Base-by-base conservation (phyloP, 2,329 filamentous ascomycete genomes). In the Epichloe festucae region DNA sequence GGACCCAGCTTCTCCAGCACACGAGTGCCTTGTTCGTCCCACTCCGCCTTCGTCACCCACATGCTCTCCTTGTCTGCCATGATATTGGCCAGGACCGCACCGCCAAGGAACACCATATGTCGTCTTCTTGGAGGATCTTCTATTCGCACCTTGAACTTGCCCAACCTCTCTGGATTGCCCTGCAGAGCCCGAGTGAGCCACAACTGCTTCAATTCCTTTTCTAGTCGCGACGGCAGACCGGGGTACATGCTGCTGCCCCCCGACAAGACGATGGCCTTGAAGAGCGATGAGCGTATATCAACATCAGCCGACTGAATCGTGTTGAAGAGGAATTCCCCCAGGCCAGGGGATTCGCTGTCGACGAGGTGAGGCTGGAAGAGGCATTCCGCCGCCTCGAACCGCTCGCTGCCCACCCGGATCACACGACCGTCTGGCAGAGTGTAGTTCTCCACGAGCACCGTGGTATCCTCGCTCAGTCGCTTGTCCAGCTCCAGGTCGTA, bases 211-310 rank as follows among this genome's bases (percentile, higher is more conserved):
- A 98, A 74, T 71, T 98, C 93, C 78, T 98, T 98, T 73, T 98
- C 93, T 70, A 98, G 73, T 57, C 93, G 81, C 55, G 89, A 95
- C 5, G 93, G 93, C 58, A 98, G 77, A 54, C 93, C 93, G 0
- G 93, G 93, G 70, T 98, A 98, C 93, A 98, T 98, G 82, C 88
- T 95, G 76, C 87, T 94, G 59, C 93, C 93, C 93, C 93, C 93
- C 42, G 89, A 96, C 51, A 98, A 78, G 54, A 98, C 93, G 62
- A 98, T 91, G 12, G 93, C 93, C 76, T 95, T 96, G 80, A 93
- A 98, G 54, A 98, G 76, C 56, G 89, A 94, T 49, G 86, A 85
- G 57, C 93, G 84, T 44, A 98, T 89, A 65, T 98, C 93, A 51
- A 98, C 89, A 61, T 97, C 93, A 55, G 93, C 90, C 7, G 87